phyloP scores from a whole-genome alignment of 768 basidiomycete species.

The Phylloporus arenicola region DNA sequence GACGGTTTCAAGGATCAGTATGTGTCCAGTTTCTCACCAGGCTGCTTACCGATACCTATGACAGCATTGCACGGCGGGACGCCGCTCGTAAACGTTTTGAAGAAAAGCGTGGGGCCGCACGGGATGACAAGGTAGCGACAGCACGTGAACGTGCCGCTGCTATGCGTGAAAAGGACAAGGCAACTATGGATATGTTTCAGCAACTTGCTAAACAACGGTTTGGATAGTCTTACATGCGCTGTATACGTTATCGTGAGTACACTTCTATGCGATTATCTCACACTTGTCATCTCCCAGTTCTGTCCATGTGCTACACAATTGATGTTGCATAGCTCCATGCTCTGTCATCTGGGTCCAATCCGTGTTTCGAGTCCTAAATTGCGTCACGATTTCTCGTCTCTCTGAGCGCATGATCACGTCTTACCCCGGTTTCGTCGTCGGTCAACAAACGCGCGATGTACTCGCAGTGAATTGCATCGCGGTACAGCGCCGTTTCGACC shows the following conservation, averaged over 20 bases:
- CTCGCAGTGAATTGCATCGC: conserved; percentile 7
- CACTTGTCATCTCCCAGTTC: not conserved
- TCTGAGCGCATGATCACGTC: not conserved
- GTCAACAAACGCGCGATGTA: conserved; percentile 4
- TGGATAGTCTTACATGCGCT: conserved; percentile 42
- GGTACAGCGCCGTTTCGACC: not conserved
- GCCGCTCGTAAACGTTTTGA: conserved; percentile 60
- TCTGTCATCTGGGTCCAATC: conserved; percentile 36
- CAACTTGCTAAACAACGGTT: conserved; percentile 85
- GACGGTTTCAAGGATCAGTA: conserved; percentile 80
- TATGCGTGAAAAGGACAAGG: conserved; percentile 75
- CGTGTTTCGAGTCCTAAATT: conserved; percentile 8
- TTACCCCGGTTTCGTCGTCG: not conserved
- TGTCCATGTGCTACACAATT: not conserved
- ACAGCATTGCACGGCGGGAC: conserved; percentile 70
- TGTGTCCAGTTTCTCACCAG: conserved; percentile 16
- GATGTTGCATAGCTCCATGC: conserved; percentile 30
- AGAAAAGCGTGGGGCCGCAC: conserved; percentile 38
- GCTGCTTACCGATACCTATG: conserved; percentile 5
- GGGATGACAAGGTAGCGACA: conserved; percentile 47
- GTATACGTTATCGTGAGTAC: conserved; percentile 15
- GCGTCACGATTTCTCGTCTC: not conserved
- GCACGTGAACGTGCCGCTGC: conserved; percentile 58
- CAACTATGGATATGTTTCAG: conserved; percentile 96
- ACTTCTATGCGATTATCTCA: not conserved